A percentile compares a stretch with the other conserved stretches of the same genome.
These are phyloP conservation scores for Isatis tinctoria DNA, from an alignment of 345 rosid species.

Conservation along the genomic window DNA sequence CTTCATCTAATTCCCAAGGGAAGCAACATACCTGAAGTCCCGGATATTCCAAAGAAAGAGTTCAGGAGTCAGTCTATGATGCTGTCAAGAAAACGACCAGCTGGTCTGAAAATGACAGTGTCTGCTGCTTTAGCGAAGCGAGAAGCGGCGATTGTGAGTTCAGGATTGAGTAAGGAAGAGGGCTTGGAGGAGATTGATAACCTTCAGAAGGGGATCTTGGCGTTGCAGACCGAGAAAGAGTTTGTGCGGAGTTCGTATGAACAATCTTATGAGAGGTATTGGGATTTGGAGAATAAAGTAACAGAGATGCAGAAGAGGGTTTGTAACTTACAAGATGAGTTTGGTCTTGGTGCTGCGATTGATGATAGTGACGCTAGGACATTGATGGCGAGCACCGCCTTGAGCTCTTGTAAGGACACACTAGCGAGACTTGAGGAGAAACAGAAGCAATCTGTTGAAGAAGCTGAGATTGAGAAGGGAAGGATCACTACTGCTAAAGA, in stretches of 20 bases:
- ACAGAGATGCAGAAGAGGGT: constrained; percentile 55
- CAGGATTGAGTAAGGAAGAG: constrained; percentile 53
- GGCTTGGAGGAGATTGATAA: constrained; percentile 59
- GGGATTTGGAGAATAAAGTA: constrained; percentile 58
- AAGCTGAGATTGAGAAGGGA: constrained; percentile 44
- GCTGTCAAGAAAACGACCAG: constrained; percentile 36
- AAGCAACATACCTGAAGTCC: constrained; percentile 42
- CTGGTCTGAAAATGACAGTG: constrained; percentile 29
- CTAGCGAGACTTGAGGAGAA: constrained; percentile 52
- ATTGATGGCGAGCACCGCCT: constrained; percentile 66
- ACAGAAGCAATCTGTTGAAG: constrained; percentile 50
- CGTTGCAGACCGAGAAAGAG: constrained; percentile 71
- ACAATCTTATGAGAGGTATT: constrained; percentile 43
- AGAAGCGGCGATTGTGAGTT: constrained; percentile 30
- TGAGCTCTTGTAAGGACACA: constrained; percentile 67
- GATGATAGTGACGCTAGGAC: constrained; percentile 76
- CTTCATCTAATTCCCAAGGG: constrained; percentile 25
- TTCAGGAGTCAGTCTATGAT: constrained; percentile 37
- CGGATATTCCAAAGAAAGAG: constrained; percentile 43
- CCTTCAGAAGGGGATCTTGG: constrained; percentile 67
- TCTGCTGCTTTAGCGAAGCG: constrained; percentile 19
- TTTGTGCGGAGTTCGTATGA: constrained; percentile 57
- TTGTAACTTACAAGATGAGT: constrained; percentile 70
- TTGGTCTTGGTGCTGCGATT: constrained; percentile 47
- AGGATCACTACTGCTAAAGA: constrained; percentile 46